A percentile compares a stretch with the other conserved stretches of the same genome.
These are phyloP conservation scores for Hyaloscypha finlandica DNA, from an alignment of 495 filamentous ascomycete genomes.

Conservation along the genomic window DNA sequence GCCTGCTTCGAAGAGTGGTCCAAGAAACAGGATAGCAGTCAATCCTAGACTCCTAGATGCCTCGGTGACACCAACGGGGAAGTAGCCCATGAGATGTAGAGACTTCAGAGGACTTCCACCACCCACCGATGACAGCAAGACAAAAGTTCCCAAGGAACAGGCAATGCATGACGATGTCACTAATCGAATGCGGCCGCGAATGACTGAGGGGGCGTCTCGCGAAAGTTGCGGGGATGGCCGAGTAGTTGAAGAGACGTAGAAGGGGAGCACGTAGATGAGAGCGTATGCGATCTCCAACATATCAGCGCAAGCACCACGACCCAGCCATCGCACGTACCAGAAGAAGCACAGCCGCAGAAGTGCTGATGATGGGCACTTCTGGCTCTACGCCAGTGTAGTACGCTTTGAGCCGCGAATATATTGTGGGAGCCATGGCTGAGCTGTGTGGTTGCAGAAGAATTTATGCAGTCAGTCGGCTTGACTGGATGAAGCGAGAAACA, in stretches of 20 bases:
- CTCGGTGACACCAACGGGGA: conserved; percentile 67
- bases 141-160: conserved; percentile 28
- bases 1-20: conserved; percentile 77
- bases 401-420: conserved; percentile 38
- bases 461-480: background rate
- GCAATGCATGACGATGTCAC: conserved; percentile 64
- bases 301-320: background rate
- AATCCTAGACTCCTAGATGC: conserved; percentile 60
- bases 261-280: conserved; percentile 82
- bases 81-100: conserved; percentile 70
- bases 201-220: conserved; percentile 87
- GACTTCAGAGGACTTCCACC: conserved; percentile 46
- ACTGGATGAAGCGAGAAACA: too few relatives aligned
- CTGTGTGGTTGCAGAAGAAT: background rate
- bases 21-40: conserved; percentile 78
- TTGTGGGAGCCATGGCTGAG: conserved; percentile 41
- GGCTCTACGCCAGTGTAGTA: conserved; percentile 35
- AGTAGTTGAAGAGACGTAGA: conserved; percentile 80
- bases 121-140: conserved; percentile 19
- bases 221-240: conserved; percentile 80
- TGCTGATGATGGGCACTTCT: conserved; percentile 25
- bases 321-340: conserved; percentile 12
- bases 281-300: conserved; percentile 67
- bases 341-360: conserved; percentile 20
- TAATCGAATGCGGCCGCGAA: conserved; percentile 79